Evolutionary conservation across 2,329 filamentous ascomycete genomes (phyloP), one percentile per base, ranked within the genome.

Genomic region (Metarhizium humberi): DNA sequence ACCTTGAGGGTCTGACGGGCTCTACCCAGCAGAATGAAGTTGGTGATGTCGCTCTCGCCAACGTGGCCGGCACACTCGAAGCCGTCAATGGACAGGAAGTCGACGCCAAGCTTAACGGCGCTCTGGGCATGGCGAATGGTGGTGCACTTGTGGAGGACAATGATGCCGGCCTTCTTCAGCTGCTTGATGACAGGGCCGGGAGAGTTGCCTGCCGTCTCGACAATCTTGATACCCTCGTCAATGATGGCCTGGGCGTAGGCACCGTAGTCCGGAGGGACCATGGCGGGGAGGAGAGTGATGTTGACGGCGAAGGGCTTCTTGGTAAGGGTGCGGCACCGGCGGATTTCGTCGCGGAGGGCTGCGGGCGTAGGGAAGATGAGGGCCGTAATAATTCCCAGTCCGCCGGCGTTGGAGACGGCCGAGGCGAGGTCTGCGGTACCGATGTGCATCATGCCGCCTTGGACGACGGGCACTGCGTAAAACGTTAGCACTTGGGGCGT

Each of bases 41-140:
- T 94, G 58, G 89, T 92, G 63, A 94, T 91, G 71, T 94, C 90
- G 57, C 81, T 85, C 77, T 94, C 89, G 68, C 89, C 89, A 55
- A 94, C 89, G 75, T 94, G 89, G 61, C 80, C 94, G 47, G 91
- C 94, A 74, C 94, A 99, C 73, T 99, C 94, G 69, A 99, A 97
- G 47, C 94, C 94, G 69, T 99, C 94, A 64, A 99, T 97, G 62
- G 87, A 92, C 56, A 99, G 75, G 73, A 99, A 97, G 72, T 99
- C 94, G 4, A 96, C 94, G 60, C 94, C 94, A 43, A 97, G 84
- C 73, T 95, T 96, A 57, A 95, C 81, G 51, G 94, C 94, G 61
- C 87, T 91, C 71, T 90, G 83, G 20, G 94, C 94, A 69, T 99
- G 94, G 55, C 91, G 79, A 73, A 99, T 95, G 5, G 90, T 95